Percentiles rank a stretch among this genome's conserved stretches.
These are phyloP conservation scores for Dactylellina leptospora DNA, from an alignment of 2,329 filamentous ascomycete species.

Conservation along the genomic window DNA sequence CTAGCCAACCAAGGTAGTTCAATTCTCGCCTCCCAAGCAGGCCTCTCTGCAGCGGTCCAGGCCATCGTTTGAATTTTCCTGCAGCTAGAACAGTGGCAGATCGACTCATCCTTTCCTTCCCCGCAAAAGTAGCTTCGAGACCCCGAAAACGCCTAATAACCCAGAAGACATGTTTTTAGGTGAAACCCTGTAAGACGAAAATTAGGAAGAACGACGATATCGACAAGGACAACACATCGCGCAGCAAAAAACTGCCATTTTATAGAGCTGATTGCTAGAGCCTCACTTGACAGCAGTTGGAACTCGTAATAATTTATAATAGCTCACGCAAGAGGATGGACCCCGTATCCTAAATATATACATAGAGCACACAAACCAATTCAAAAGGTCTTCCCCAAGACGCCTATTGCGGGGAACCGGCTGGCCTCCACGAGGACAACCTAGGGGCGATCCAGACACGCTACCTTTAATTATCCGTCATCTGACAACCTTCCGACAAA, in stretches of 20 bases:
- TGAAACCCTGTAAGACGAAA: conserved; percentile 29
- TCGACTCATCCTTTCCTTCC: conserved; percentile 36
- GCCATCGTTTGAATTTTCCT: conserved; percentile 20
- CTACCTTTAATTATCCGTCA: conserved; percentile 50
- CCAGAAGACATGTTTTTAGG: conserved; percentile 21
- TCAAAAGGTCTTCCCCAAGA: conserved; percentile 31
- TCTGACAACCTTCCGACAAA: conserved; percentile 51
- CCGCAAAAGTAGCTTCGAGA: conserved; percentile 38
- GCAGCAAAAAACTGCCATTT: conserved; percentile 35
- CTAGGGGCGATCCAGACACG: conserved; percentile 52
- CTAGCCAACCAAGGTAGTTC: conserved; percentile 32
- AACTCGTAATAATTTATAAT: conserved; percentile 51
- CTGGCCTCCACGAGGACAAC: conserved; percentile 51
- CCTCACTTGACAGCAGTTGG: conserved; percentile 26
- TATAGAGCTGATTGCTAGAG: conserved; percentile 44
- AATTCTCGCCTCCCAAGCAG: conserved; percentile 39
- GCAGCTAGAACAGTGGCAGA: conserved; percentile 37
- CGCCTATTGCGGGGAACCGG: conserved; percentile 52
- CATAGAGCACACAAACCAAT: conserved; percentile 28
- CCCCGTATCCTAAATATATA: conserved; percentile 43
- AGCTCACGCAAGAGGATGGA: conserved; percentile 27
- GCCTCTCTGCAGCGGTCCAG: conserved; percentile 22
- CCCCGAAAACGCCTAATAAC: not conserved
- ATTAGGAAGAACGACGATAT: conserved; percentile 32
- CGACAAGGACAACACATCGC: conserved; percentile 53